Evolutionary conservation across 441 rosid species (phyloP).

Genomic region (Erodium chrysanthum): DNA sequence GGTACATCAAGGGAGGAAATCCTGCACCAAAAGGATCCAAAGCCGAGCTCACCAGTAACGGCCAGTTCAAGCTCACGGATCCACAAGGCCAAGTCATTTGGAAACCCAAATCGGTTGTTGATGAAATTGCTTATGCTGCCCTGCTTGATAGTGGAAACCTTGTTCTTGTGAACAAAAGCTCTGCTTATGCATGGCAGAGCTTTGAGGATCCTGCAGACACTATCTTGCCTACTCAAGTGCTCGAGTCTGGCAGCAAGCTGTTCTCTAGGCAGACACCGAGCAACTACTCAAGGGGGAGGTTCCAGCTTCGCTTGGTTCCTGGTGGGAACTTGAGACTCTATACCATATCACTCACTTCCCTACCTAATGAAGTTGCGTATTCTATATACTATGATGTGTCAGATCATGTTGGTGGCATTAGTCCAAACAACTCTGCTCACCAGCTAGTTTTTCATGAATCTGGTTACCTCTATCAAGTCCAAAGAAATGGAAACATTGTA

Average conservation of each 20-base stretch:
- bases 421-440: not conserved
- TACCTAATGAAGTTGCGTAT: not conserved
- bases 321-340: not conserved
- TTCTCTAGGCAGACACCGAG: not conserved
- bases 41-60: not conserved
- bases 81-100: not conserved
- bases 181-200: conserved; percentile 2
- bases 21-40: not conserved
- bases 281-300: not conserved
- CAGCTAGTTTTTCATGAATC: not conserved
- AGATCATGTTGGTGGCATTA: not conserved
- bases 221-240: not conserved
- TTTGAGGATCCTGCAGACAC: conserved; percentile 1
- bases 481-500: not conserved
- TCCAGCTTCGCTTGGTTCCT: not conserved
- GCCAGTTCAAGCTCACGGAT: not conserved
- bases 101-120: not conserved
- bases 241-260: not conserved
- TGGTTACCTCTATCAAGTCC: not conserved
- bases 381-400: not conserved
- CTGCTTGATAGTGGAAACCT: conserved; percentile 16
- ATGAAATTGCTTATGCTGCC: not conserved
- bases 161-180: not conserved
- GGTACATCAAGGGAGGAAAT: not conserved
- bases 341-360: not conserved